A percentile compares a stretch with the other conserved stretches of the same genome.
Conservation (phyloP, 23 red algal species). For the Chondrus crispus region DNA sequence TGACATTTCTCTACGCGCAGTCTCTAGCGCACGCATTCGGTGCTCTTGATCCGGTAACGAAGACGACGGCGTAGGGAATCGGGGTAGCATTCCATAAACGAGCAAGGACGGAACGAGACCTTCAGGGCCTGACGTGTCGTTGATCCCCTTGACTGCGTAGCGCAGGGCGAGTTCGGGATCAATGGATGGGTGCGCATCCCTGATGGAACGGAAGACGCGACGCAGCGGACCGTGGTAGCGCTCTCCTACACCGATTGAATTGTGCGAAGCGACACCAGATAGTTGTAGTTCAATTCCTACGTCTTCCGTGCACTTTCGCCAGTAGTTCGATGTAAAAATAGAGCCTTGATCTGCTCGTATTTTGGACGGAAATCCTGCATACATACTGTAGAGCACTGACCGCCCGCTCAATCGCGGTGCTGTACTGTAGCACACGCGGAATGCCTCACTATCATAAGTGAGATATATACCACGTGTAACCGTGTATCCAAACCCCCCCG, state of each 20-base stretch:
- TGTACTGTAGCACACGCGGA: too few species aligned
- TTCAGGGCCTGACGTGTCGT: constrained; percentile 13
- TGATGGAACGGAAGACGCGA: not conserved
- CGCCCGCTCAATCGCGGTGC: too few species aligned
- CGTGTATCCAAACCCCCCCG: too few species aligned
- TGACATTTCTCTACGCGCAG: not conserved
- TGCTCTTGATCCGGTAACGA: not conserved
- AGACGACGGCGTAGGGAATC: not conserved
- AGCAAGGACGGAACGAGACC: constrained; percentile 6
- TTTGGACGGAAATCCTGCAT: too few species aligned
- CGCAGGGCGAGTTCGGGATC: not conserved
- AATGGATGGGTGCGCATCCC: not conserved
- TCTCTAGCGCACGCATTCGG: not conserved
- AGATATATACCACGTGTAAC: too few species aligned
- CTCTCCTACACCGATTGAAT: constrained; percentile 14
- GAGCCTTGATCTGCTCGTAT: too few species aligned
- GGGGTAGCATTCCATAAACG: not conserved
- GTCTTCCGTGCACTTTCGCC: too few species aligned
- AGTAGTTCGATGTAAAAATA: too few species aligned
- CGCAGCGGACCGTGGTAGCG: not conserved
- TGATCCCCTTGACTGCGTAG: not conserved
- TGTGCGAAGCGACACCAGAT: constrained; percentile 13
- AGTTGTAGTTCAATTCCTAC: constrained; percentile 40
- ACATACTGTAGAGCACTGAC: too few species aligned
- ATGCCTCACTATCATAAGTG: too few species aligned